phyloP scores from a whole-genome alignment of 2,329 filamentous ascomycete species.

The Paecilomyces variotii region DNA sequence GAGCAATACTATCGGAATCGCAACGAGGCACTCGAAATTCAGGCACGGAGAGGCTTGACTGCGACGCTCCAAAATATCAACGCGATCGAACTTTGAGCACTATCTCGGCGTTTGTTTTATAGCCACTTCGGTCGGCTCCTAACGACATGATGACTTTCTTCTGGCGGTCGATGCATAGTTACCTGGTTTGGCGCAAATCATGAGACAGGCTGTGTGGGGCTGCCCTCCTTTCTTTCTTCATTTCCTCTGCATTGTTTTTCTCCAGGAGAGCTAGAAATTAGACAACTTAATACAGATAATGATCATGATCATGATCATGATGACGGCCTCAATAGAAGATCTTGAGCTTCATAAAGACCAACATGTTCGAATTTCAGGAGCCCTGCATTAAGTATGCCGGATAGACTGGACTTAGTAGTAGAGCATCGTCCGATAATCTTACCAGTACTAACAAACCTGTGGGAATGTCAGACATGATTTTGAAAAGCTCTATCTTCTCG shows the following conservation, averaged over 20 bases:
- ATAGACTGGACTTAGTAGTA: too few species aligned
- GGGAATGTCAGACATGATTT: too few species aligned
- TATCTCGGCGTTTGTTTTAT: neutral
- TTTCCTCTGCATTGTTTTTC: too few species aligned
- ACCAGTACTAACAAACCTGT: too few species aligned
- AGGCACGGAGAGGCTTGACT: slow-evolving; percentile 28
- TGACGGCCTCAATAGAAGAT: neutral
- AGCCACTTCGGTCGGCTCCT: slow-evolving; percentile 22
- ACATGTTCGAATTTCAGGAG: neutral
- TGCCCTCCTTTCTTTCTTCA: neutral
- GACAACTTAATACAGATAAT: neutral
- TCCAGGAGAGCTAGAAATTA: neutral
- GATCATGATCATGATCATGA: neutral
- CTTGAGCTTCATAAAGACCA: neutral
- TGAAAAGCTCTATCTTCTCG: too few species aligned
- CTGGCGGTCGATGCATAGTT: neutral
- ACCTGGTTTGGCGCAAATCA: neutral
- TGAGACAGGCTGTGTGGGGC: neutral
- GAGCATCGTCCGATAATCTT: too few species aligned
- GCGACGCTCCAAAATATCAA: slow-evolving; percentile 22
- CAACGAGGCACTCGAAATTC: slow-evolving; percentile 27
- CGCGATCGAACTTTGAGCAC: slow-evolving; percentile 8
- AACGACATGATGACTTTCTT: slow-evolving; percentile 31
- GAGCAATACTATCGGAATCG: slow-evolving; percentile 32
- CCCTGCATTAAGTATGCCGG: neutral